These are phyloP conservation scores for Panaeolus papilionaceus DNA, from an alignment of 768 basidiomycete genomes.

Conservation along the genomic window DNA sequence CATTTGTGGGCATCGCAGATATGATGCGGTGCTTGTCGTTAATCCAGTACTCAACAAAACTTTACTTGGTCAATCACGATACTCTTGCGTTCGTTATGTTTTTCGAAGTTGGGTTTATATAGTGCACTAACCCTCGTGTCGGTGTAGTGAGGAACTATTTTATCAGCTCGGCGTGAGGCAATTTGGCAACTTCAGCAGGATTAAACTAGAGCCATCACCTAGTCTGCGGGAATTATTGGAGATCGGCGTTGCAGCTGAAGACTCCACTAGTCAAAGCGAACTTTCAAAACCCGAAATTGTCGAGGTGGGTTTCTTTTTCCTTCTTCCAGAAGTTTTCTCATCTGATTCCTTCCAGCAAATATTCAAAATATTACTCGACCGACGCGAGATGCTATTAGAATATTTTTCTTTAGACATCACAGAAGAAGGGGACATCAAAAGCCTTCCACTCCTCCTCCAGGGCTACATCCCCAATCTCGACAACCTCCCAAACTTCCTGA, in stretches of 20 bases:
- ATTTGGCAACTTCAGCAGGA: constrained; percentile 80
- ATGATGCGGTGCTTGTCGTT: constrained; percentile 74
- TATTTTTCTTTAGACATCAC: constrained; percentile 87
- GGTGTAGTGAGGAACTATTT: constrained; percentile 85
- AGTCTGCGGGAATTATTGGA: constrained; percentile 70
- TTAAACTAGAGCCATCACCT: constrained; percentile 87
- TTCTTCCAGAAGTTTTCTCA: not conserved
- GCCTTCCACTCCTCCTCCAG: constrained; percentile 80
- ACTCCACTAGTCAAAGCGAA: constrained; percentile 58
- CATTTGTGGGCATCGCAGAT: constrained; percentile 93
- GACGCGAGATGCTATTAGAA: constrained; percentile 87
- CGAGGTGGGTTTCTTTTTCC: constrained; percentile 52
- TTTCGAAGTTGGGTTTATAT: not conserved
- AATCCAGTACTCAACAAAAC: constrained; percentile 85
- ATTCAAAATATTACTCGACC: constrained; percentile 54
- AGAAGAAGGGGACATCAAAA: constrained; percentile 69
- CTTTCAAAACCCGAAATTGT: constrained; percentile 69
- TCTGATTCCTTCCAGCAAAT: not conserved
- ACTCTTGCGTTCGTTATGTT: constrained; percentile 71
- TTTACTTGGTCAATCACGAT: constrained; percentile 90
- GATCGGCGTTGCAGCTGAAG: constrained; percentile 79
- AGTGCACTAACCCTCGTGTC: not conserved
- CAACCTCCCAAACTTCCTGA: constrained; percentile 86
- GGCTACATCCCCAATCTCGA: constrained; percentile 93
- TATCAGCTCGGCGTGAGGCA: constrained; percentile 93